phyloP scores from a whole-genome alignment of 2,329 filamentous ascomycete species.

The Microsporum ferrugineum region DNA sequence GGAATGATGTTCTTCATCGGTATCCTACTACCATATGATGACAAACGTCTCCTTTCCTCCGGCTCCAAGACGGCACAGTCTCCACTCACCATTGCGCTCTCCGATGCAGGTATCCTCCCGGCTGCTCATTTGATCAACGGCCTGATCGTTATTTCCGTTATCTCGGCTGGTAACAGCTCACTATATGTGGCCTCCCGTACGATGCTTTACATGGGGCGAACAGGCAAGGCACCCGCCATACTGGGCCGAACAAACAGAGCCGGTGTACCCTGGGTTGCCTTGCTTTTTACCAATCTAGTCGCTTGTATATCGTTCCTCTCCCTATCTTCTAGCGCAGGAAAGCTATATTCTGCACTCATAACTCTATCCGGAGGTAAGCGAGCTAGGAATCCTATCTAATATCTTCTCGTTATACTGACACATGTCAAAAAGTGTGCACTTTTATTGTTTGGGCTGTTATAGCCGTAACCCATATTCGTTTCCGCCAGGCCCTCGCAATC shows the following conservation, averaged over 20 bases:
- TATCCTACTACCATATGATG: slow-evolving; percentile 60
- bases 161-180: slow-evolving; percentile 61
- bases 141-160: slow-evolving; percentile 61
- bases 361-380: slow-evolving; percentile 25
- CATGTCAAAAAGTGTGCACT: slow-evolving; percentile 22
- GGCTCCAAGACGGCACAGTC: slow-evolving; percentile 54
- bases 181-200: slow-evolving; percentile 70
- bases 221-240: slow-evolving; percentile 57
- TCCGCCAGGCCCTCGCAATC: slow-evolving; percentile 27
- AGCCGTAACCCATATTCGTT: slow-evolving; percentile 33
- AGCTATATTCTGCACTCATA: slow-evolving; percentile 23
- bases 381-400: not conserved
- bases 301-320: slow-evolving; percentile 37
- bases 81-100: slow-evolving; percentile 62
- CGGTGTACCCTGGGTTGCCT: slow-evolving; percentile 49
- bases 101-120: slow-evolving; percentile 60
- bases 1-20: slow-evolving; percentile 64
- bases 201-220: slow-evolving; percentile 63
- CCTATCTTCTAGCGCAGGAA: slow-evolving; percentile 23
- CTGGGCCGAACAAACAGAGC: slow-evolving; percentile 55
- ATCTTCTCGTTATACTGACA: not conserved
- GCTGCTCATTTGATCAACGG: slow-evolving; percentile 69
- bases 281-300: slow-evolving; percentile 61
- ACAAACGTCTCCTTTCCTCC: slow-evolving; percentile 50
- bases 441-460: slow-evolving; percentile 34